phyloP scores from a whole-genome alignment of 2,329 filamentous ascomycete genomes.

The Amylocarpus encephaloides region DNA sequence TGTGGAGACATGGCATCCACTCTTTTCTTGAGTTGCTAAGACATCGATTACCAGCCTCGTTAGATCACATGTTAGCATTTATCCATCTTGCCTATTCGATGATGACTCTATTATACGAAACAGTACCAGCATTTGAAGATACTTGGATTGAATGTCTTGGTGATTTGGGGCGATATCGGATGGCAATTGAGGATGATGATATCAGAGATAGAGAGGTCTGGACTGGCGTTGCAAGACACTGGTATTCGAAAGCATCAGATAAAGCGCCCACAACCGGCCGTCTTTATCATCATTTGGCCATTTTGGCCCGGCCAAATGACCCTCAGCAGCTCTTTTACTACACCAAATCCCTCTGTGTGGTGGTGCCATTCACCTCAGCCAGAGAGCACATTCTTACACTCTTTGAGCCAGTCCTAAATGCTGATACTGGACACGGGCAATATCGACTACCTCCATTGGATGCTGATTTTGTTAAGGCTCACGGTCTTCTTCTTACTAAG shows the following conservation, averaged over 20 bases:
- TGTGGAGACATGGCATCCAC: constrained; percentile 87
- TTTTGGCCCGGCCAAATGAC: constrained; percentile 63
- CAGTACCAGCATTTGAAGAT: constrained; percentile 69
- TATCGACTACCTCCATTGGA: constrained; percentile 43
- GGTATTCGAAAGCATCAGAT: constrained; percentile 56
- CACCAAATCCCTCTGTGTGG: constrained; percentile 60
- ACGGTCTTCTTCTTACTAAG: constrained; percentile 57
- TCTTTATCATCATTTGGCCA: constrained; percentile 83
- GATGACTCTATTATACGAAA: constrained; percentile 78
- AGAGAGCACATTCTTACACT: constrained; percentile 64
- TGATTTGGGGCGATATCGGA: constrained; percentile 65
- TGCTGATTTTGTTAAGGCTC: constrained; percentile 53
- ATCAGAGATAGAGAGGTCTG: constrained; percentile 3
- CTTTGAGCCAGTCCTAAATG: constrained; percentile 51
- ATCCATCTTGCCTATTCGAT: constrained; percentile 83
- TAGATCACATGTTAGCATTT: constrained; percentile 84
- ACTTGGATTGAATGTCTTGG: constrained; percentile 84
- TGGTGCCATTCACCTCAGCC: constrained; percentile 51
- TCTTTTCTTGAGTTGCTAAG: constrained; percentile 70
- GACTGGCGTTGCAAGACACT: constrained; percentile 1
- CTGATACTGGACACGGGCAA: constrained; percentile 32
- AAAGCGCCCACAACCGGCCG: constrained; percentile 68
- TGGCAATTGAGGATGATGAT: constrained; percentile 4
- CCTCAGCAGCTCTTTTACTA: constrained; percentile 70
- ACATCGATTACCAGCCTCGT: constrained; percentile 62